These are phyloP conservation scores for Thelonectria rubi DNA, from an alignment of 2,329 filamentous ascomycete species.

Conservation along the genomic window DNA sequence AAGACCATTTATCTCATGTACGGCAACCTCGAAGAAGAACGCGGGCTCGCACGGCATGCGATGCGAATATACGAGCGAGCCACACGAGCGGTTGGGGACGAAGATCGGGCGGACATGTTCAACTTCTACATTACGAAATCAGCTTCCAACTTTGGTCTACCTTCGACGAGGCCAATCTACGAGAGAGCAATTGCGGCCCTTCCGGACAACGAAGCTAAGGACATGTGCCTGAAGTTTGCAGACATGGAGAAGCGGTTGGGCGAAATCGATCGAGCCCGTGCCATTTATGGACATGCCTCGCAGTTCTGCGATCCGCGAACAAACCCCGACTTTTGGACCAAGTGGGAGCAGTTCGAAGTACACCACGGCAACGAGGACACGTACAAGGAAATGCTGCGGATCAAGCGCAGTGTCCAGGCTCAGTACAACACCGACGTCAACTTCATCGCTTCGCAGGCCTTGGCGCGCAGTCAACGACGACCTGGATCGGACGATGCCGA, in stretches of 20 bases:
- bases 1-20: constrained; percentile 99
- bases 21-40: constrained; percentile 94
- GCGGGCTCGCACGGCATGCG: constrained; percentile 91
- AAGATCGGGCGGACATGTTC: constrained; percentile 97
- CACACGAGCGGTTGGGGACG: constrained; percentile 91
- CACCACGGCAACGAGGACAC: constrained; percentile 99
- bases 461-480: constrained; percentile 81
- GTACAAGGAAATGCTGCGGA: constrained; percentile 98
- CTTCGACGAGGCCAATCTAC: constrained; percentile 94
- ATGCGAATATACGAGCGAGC: constrained; percentile 99
- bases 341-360: constrained; percentile 97
- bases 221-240: constrained; percentile 99
- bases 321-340: constrained; percentile 89
- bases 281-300: constrained; percentile 95
- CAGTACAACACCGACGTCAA: constrained; percentile 99
- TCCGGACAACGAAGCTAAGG: constrained; percentile 89
- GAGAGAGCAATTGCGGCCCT: constrained; percentile 94
- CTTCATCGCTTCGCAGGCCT: constrained; percentile 95
- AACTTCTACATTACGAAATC: constrained; percentile 99
- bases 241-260: constrained; percentile 93
- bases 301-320: constrained; percentile 97
- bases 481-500: constrained; percentile 56
- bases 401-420: constrained; percentile 96
- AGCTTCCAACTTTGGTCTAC: constrained; percentile 95
- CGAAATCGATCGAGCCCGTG: constrained; percentile 92